Evolutionary conservation across 73 alveolate genomes (phyloP).

Genomic region (Paraurostyla sp.): DNA sequence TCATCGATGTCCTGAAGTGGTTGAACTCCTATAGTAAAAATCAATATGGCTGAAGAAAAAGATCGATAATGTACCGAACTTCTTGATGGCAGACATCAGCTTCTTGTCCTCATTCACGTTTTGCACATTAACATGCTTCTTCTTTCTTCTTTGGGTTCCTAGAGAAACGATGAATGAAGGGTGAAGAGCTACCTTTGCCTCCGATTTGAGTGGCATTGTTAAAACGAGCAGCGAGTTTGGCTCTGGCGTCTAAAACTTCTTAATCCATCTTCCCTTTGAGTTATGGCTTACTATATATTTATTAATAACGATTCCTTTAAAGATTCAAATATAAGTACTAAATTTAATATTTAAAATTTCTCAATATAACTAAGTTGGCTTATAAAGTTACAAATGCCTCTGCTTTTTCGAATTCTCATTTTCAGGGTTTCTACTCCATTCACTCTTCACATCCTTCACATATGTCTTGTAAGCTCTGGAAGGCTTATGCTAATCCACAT

Average conservation of each 20-base stretch:
- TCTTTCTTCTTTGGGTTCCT: slow-evolving; percentile 87
- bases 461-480: background rate
- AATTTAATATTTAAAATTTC: background rate
- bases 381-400: background rate
- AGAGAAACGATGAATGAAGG: background rate
- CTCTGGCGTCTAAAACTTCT: slow-evolving; percentile 84
- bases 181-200: slow-evolving; percentile 74
- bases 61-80: slow-evolving; percentile 59
- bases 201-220: slow-evolving; percentile 84
- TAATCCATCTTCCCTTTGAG: slow-evolving; percentile 60
- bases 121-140: slow-evolving; percentile 83
- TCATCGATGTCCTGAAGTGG: slow-evolving; percentile 89
- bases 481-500: background rate
- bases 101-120: slow-evolving; percentile 92
- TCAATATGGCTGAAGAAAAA: background rate
- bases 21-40: slow-evolving; percentile 78
- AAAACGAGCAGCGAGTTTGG: slow-evolving; percentile 77
- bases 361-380: background rate
- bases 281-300: slow-evolving; percentile 48
- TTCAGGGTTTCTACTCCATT: slow-evolving; percentile 27
- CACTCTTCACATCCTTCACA: slow-evolving; percentile 16
- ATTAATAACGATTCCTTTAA: slow-evolving; percentile 43
- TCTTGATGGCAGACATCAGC: slow-evolving; percentile 87
- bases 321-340: slow-evolving; percentile 39
- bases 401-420: background rate